Base-by-base conservation (phyloP, 192 early-diverging fungal species). In the Thoreauomyces humboldtii region DNA sequence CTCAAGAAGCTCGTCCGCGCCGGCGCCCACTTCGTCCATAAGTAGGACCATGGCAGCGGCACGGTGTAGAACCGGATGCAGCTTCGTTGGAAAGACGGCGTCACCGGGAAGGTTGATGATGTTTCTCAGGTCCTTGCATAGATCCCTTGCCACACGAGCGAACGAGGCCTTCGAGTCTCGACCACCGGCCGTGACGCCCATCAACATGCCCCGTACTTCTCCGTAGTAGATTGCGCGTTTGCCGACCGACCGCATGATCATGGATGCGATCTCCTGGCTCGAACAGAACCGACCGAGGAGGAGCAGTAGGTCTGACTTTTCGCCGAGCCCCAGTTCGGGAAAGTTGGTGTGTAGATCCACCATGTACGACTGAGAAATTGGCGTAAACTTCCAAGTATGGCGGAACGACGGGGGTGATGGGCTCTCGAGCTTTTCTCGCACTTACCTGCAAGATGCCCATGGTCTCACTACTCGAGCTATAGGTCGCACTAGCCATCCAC, bases 1-100 rank as follows among this genome's bases (percentile, higher is more conserved):
- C 36, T 87, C 82, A 32, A 95, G 71, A 14, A 96, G 71, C 45
- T 96, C 89, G 55, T 84, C 79, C 61, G 92, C 85, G 55, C 87
- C 48, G 7, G 47, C n/a, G 19, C 59, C 15, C 21, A 64, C 62
- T n/a, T 48, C 35, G 27, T 55, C 38, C 37, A 25, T 41, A 19
- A 51, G 53, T 28, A 65, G 59, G 53, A 59, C 69, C 67, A 50
- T 36, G 12, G 70, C 70, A 22, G 63, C 70, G n/a, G 63, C 70
- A 19, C 70, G 51, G 48, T 73, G 56, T 43, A 73, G 33, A 19
- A 60, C 32, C 0, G 64, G 52, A 53, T 73, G 76, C 69, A 50
- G 73, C 50, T 52, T 69, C 6, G 48, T 31, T 9, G 48, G 22
- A 17, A 69, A 69, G 12, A 41, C 51, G 7, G 46, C 28, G 32